These are phyloP conservation scores for Prunus fruticosa DNA, from an alignment of 306 rosid species.

Conservation along the genomic window DNA sequence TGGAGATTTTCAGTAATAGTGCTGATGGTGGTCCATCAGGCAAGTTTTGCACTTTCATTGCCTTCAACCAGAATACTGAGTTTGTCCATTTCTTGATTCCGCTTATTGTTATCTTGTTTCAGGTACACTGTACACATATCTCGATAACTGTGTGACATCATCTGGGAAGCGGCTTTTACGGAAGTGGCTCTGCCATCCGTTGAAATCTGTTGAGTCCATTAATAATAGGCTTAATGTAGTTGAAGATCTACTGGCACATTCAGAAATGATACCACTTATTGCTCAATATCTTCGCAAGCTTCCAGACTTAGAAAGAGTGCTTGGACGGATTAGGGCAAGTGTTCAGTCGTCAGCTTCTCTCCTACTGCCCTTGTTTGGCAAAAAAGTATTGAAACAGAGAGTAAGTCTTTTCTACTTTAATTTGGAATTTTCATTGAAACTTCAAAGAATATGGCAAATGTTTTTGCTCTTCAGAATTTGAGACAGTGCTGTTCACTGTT, in stretches of 20 bases:
- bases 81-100: not conserved
- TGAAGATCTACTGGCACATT: conserved; percentile 51
- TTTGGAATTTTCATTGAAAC: not conserved
- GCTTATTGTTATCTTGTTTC: conserved; percentile 32
- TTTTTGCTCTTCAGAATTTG: not conserved
- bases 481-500: not conserved
- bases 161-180: conserved; percentile 85
- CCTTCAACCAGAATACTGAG: conserved; percentile 11
- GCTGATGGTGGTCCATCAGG: conserved; percentile 88
- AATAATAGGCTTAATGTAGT: conserved; percentile 79
- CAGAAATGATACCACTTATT: conserved; percentile 55
- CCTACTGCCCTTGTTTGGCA: conserved; percentile 60
- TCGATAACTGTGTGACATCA: conserved; percentile 77
- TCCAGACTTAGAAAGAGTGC: conserved; percentile 81
- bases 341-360: conserved; percentile 65
- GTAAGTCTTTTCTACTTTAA: conserved; percentile 43
- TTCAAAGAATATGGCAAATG: not conserved
- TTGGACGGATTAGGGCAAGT: conserved; percentile 75
- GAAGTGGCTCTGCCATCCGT: conserved; percentile 92
- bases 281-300: conserved; percentile 72
- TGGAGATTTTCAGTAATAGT: conserved; percentile 81
- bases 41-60: conserved; percentile 35
- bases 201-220: conserved; percentile 63
- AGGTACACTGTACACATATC: conserved; percentile 85
- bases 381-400: conserved; percentile 77